Evolutionary conservation across 2,329 filamentous ascomycete species (phyloP).

Genomic region (Cladosporium sphaerospermum): DNA sequence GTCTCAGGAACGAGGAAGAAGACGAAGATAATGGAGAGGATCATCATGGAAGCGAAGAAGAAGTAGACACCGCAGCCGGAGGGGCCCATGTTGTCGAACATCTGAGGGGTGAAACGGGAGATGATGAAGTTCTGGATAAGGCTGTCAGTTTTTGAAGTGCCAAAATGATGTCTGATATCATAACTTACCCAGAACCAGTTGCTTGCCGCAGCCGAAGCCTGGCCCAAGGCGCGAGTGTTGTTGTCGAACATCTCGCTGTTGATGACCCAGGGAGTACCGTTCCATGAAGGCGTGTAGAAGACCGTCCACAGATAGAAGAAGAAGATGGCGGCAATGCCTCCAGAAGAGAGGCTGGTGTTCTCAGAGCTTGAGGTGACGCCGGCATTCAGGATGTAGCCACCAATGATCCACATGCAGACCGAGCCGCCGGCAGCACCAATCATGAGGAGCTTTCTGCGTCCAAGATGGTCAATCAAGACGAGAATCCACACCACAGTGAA

Average conservation of each 20-base stretch:
- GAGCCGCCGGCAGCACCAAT: slow-evolving; percentile 58
- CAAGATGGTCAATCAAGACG: slow-evolving; percentile 60
- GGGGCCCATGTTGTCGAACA: slow-evolving; percentile 43
- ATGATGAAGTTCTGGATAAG: slow-evolving; percentile 69
- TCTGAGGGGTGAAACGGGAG: slow-evolving; percentile 60
- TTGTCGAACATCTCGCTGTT: slow-evolving; percentile 70
- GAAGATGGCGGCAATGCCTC: slow-evolving; percentile 57
- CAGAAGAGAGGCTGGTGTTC: slow-evolving; percentile 33
- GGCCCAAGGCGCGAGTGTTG: slow-evolving; percentile 61
- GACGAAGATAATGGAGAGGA: slow-evolving; percentile 39
- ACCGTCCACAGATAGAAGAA: slow-evolving; percentile 72
- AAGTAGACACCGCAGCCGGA: slow-evolving; percentile 36
- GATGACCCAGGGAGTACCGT: slow-evolving; percentile 46
- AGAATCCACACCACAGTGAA: slow-evolving; percentile 65
- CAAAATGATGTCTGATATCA: background rate
- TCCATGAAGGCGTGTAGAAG: slow-evolving; percentile 54
- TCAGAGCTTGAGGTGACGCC: slow-evolving; percentile 18
- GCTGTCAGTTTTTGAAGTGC: background rate
- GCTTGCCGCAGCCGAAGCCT: slow-evolving; percentile 63
- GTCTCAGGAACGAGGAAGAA: slow-evolving; percentile 39
- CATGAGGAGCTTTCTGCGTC: slow-evolving; percentile 59
- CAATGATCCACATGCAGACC: slow-evolving; percentile 60
- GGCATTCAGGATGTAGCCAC: slow-evolving; percentile 46
- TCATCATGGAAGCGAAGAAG: slow-evolving; percentile 45
- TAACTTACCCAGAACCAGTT: slow-evolving; percentile 57